Evolutionary conservation across 1,284 basidiomycete genomes (phyloP).

Genomic region (Trichosporon sp.): DNA sequence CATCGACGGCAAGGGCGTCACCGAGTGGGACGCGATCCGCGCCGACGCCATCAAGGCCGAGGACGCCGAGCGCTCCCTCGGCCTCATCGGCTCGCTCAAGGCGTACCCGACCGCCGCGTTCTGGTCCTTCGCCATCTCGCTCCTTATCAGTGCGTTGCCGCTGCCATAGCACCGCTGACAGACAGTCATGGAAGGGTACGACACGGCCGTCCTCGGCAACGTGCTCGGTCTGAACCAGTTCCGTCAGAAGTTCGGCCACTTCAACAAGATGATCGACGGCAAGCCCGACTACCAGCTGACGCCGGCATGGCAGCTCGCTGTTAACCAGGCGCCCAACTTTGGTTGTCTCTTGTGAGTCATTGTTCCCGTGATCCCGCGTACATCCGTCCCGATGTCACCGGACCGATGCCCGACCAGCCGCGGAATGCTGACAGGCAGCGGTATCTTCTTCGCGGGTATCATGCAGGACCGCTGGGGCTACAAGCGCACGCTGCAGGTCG

Average conservation of each 20-base stretch:
- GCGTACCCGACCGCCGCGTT: conserved; percentile 19
- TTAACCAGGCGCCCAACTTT: conserved; percentile 23
- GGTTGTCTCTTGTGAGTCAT: conserved; percentile 25
- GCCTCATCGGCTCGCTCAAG: conserved; percentile 12
- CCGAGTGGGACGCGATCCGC: conserved; percentile 2
- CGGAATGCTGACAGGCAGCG: conserved; percentile 7
- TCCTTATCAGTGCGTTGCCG: conserved; percentile 13
- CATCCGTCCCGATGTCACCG: neutral
- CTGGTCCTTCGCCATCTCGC: conserved; percentile 21
- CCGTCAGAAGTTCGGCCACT: conserved; percentile 18
- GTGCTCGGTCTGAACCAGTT: conserved; percentile 14
- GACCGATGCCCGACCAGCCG: neutral
- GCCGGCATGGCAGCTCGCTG: conserved; percentile 28
- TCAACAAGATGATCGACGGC: neutral
- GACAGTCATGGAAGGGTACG: conserved; percentile 17
- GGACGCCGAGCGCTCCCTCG: conserved; percentile 14
- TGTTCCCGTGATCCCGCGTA: neutral
- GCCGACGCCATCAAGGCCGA: conserved; percentile 21
- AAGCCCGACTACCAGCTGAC: conserved; percentile 23
- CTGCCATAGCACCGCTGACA: neutral
- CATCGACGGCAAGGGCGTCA: neutral
- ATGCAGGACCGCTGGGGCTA: conserved; percentile 30
- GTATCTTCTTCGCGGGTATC: conserved; percentile 25
- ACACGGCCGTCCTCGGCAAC: conserved; percentile 11
- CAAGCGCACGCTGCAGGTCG: conserved; percentile 22